phyloP scores from a whole-genome alignment of 1,284 basidiomycete genomes.

The Ustilago trichophora region DNA sequence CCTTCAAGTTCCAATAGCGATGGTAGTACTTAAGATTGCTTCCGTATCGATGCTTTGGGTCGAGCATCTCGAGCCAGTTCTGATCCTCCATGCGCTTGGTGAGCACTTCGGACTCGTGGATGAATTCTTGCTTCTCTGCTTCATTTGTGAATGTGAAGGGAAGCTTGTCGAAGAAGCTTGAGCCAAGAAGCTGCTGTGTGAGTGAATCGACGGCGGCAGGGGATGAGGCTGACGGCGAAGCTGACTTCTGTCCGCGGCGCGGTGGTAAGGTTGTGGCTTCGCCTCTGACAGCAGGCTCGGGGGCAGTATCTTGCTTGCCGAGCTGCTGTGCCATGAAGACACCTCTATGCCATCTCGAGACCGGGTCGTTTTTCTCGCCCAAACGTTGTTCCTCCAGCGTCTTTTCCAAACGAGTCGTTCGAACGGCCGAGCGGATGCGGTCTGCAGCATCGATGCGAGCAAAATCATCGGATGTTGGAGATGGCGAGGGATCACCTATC shows the following conservation, averaged over 20 bases:
- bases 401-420: slow-evolving; percentile 16
- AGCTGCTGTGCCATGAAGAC: slow-evolving; percentile 36
- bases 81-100: slow-evolving; percentile 48
- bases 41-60: slow-evolving; percentile 50
- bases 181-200: slow-evolving; percentile 19
- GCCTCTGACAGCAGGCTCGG: slow-evolving; percentile 29
- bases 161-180: slow-evolving; percentile 42
- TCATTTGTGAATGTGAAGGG: slow-evolving; percentile 38
- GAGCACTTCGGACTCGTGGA: slow-evolving; percentile 28
- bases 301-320: slow-evolving; percentile 23
- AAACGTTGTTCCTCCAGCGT: slow-evolving; percentile 34
- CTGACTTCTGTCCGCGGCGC: not conserved
- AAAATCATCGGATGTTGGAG: slow-evolving; percentile 15
- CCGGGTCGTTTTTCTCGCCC: slow-evolving; percentile 36
- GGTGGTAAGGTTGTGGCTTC: slow-evolving; percentile 10
- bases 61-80: slow-evolving; percentile 51
- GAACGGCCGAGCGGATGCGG: slow-evolving; percentile 27
- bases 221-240: not conserved
- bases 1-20: slow-evolving; percentile 35
- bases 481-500: too few species aligned
- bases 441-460: slow-evolving; percentile 31
- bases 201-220: slow-evolving; percentile 21
- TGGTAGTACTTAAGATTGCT: slow-evolving; percentile 57
- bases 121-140: slow-evolving; percentile 26
- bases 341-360: slow-evolving; percentile 30